Conservation (phyloP, 805 yeast species). For the Candida tammaniensis region DNA sequence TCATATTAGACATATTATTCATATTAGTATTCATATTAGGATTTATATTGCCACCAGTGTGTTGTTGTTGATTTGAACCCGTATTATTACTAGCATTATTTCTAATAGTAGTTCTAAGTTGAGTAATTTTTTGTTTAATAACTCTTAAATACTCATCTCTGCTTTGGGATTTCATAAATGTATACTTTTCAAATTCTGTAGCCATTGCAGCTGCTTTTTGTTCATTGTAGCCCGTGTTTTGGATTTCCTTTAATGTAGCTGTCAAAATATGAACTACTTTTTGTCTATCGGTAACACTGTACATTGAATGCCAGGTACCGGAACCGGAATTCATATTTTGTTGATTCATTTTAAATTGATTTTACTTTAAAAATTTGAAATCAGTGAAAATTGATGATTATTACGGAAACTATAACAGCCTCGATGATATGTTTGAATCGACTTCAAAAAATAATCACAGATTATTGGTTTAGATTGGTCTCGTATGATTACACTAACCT, state of each 20-base stretch:
- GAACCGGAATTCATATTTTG: too few species aligned
- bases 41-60: background rate
- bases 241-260: conserved; percentile 36
- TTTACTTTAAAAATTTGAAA: too few species aligned
- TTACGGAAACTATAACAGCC: too few species aligned
- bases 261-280: conserved; percentile 38
- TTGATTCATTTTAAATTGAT: too few species aligned
- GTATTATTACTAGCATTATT: background rate
- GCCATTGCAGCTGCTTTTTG: conserved; percentile 47
- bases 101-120: conserved; percentile 23
- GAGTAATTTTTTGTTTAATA: conserved; percentile 38
- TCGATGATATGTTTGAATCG: too few species aligned
- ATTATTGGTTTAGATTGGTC: too few species aligned
- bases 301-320: conserved; percentile 26
- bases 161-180: conserved; percentile 55
- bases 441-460: too few species aligned
- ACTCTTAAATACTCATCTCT: conserved; percentile 54
- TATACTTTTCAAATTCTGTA: conserved; percentile 67
- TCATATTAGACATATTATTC: conserved; percentile 1
- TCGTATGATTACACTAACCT: too few species aligned
- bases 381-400: too few species aligned
- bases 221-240: conserved; percentile 28
- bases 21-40: background rate
- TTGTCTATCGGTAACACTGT: conserved; percentile 33
- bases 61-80: background rate